Base-by-base conservation (phyloP, 352 stramenopile species). In the Pythium angustatum region DNA sequence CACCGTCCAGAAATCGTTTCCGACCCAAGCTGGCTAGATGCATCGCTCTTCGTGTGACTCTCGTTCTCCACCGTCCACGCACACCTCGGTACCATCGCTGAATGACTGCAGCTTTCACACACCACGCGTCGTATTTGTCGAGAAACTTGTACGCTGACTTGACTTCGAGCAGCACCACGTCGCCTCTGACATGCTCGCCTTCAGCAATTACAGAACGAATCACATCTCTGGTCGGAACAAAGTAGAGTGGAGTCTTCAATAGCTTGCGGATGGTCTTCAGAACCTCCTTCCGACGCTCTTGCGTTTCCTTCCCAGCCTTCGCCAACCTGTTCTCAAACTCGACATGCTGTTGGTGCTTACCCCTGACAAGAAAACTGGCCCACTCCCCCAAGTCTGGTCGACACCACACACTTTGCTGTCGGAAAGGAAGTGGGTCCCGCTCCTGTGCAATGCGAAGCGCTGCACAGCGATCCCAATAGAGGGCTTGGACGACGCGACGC, bases 381-480 rank as follows among this genome's bases (percentile, higher is more conserved):
- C 85, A 94, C 57, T 94, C 85, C 5, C 85, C 85, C 28, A 51
- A 77, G 49, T 94, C 85, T 3, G 79, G 77, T 15, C 85, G 77
- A 48, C 85, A 94, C 85, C 85, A 94, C 24, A 90, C 64, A 45
- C 75, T 81, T 6, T 59, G 12, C 28, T 89, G 71, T 6, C 81
- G 65, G 50, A 84, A 81, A 1, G 83, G 76, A 26, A 88, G 51
- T 3, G 66, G 62, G 19, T 59, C 41, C 24, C 85, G 72, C 15
- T 76, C 56, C 57, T 94, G 85, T 33, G 69, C 30, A 40, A 92
- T 90, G 15, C 76, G 73, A 0, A 94, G 45, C 1, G 85, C 85
- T 7, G 83, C 81, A 57, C 85, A 94, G 26, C 83, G 81, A 56
- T 94, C 85, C 85, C 85, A 94, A 50, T 94, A 94, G n/a, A 94